These are phyloP conservation scores for Speleostelium caveatum DNA, from an alignment of 78 protist genomes.

Conservation along the genomic window DNA sequence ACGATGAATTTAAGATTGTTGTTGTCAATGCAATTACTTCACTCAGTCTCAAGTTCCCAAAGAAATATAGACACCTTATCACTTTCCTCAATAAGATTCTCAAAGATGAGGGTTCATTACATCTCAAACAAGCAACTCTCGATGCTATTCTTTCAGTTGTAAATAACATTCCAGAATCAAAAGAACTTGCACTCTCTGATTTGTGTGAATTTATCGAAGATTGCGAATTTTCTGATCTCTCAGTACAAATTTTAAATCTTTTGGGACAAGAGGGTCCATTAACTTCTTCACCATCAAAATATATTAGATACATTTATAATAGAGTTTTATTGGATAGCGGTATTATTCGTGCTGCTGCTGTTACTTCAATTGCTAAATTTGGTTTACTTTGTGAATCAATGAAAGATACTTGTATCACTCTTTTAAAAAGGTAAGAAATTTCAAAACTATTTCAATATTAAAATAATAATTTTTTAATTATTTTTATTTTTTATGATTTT, in stretches of 20 bases:
- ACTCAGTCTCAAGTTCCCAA: slow-evolving; percentile 92
- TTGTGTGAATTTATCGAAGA: slow-evolving; percentile 99
- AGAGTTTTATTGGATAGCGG: slow-evolving; percentile 90
- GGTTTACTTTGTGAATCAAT: slow-evolving; percentile 85
- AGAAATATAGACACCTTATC: slow-evolving; percentile 71
- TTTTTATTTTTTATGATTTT: slow-evolving; percentile 14
- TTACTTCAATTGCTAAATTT: slow-evolving; percentile 96
- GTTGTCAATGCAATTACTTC: slow-evolving; percentile 95
- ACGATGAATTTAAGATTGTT: slow-evolving; percentile 97
- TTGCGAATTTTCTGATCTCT: slow-evolving; percentile 96
- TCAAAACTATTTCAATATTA: slow-evolving; percentile 6
- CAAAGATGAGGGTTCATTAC: slow-evolving; percentile 93
- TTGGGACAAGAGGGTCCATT: slow-evolving; percentile 96
- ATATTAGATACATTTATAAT: slow-evolving; percentile 98
- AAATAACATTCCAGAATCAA: slow-evolving; percentile 89
- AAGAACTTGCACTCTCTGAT: slow-evolving; percentile 90
- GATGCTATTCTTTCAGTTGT: slow-evolving; percentile 91
- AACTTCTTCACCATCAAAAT: slow-evolving; percentile 88
- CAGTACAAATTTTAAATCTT: slow-evolving; percentile 91
- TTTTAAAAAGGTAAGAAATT: no score
- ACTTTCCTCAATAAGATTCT: slow-evolving; percentile 82
- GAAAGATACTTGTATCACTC: slow-evolving; percentile 51
- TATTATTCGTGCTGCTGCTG: slow-evolving; percentile 95
- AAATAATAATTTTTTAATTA: not conserved
- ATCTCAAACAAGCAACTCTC: slow-evolving; percentile 94